Conservation (phyloP, 768 basidiomycete species). For the Amanita molliuscula region DNA sequence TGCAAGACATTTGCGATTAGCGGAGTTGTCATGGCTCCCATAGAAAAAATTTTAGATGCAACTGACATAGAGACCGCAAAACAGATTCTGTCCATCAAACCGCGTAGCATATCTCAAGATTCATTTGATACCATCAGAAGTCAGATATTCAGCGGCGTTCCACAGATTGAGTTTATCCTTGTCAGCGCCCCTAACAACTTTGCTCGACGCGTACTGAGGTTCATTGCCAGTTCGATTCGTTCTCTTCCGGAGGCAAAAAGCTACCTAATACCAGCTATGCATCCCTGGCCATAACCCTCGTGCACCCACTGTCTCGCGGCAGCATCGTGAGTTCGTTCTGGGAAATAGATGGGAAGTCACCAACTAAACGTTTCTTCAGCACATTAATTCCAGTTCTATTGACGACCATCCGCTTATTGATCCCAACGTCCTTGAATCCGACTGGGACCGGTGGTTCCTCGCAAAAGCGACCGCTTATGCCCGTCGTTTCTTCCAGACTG, state of each 20-base stretch:
- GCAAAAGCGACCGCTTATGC: constrained; percentile 21
- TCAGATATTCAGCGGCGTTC: constrained; percentile 16
- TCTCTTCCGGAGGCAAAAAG: constrained; percentile 18
- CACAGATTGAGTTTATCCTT: constrained; percentile 20
- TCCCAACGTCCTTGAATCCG: constrained; percentile 19
- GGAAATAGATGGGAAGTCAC: background rate
- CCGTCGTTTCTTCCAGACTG: constrained; percentile 21
- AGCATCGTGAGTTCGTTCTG: constrained; percentile 16
- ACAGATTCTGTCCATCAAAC: constrained; percentile 15
- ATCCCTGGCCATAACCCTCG: constrained; percentile 23
- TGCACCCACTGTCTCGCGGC: constrained; percentile 38
- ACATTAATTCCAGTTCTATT: constrained; percentile 16
- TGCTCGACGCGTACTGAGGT: background rate
- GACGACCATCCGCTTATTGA: constrained; percentile 18
- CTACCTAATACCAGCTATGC: constrained; percentile 21
- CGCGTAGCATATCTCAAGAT: constrained; percentile 17
- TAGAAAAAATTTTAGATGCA: constrained; percentile 15
- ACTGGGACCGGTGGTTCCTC: constrained; percentile 23
- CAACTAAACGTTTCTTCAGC: constrained; percentile 7
- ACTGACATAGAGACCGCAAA: constrained; percentile 15
- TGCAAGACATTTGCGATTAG: constrained; percentile 18
- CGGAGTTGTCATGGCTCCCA: constrained; percentile 18
- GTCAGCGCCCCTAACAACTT: constrained; percentile 10
- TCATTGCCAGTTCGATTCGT: constrained; percentile 19
- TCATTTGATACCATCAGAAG: constrained; percentile 18